Evolutionary conservation across 805 yeast genomes (phyloP).

Genomic region (Monosporozyma servazzii): DNA sequence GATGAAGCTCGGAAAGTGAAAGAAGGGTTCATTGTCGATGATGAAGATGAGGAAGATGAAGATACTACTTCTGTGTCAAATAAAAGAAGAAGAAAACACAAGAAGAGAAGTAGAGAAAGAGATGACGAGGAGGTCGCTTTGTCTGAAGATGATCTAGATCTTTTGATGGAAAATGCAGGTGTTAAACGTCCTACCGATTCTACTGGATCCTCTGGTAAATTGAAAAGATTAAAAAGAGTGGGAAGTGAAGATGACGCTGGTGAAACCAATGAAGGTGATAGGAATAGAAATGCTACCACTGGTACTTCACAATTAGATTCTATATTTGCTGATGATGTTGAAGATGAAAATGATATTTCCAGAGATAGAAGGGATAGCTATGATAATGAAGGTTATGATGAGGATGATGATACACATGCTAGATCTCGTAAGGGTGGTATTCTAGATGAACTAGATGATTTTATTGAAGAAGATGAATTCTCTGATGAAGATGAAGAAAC

Average conservation of each 20-base stretch:
- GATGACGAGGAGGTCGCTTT: slow-evolving; percentile 53
- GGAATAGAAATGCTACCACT: slow-evolving; percentile 10
- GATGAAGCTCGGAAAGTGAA: slow-evolving; percentile 77
- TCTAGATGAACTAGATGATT: slow-evolving; percentile 87
- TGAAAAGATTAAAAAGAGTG: slow-evolving; percentile 80
- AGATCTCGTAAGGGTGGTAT: slow-evolving; percentile 30
- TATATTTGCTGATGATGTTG: slow-evolving; percentile 36
- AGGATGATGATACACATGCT: slow-evolving; percentile 13
- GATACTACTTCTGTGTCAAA: slow-evolving; percentile 21
- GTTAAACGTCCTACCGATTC: slow-evolving; percentile 39
- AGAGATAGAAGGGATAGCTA: slow-evolving; percentile 18
- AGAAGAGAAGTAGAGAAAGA: slow-evolving; percentile 33
- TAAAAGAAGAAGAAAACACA: slow-evolving; percentile 31
- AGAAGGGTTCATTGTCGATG: slow-evolving; percentile 92
- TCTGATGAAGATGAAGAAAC: slow-evolving; percentile 67
- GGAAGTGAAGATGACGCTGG: slow-evolving; percentile 35
- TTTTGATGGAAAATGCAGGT: slow-evolving; percentile 85
- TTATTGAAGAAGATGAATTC: slow-evolving; percentile 93
- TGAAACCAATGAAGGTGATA: slow-evolving; percentile 11
- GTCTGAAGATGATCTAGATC: slow-evolving; percentile 92
- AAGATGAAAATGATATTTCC: slow-evolving; percentile 9
- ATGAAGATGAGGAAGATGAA: slow-evolving; percentile 61
- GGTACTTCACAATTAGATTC: slow-evolving; percentile 29
- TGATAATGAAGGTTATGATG: slow-evolving; percentile 14
- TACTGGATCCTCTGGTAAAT: slow-evolving; percentile 32